Evolutionary conservation across 192 early-diverging fungal genomes (phyloP).

Genomic region (Podila minutissima): DNA sequence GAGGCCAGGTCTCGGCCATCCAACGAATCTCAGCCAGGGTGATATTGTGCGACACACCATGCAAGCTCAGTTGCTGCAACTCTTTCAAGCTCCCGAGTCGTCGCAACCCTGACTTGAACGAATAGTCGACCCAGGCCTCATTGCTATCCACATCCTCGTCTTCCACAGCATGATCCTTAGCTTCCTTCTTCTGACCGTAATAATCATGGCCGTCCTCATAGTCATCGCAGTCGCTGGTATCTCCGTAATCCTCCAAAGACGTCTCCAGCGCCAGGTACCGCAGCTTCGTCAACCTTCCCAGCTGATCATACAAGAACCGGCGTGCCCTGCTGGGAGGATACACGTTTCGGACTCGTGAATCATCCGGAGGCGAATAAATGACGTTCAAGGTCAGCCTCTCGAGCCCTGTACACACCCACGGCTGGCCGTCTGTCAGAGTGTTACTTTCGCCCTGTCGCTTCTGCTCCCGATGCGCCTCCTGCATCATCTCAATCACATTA

Average conservation of each 20-base stretch:
- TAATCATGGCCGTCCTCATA: neutral
- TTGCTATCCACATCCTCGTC: slow-evolving; percentile 1
- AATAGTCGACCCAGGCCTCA: slow-evolving; percentile 23
- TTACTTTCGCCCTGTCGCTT: neutral
- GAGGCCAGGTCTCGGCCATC: slow-evolving; percentile 31
- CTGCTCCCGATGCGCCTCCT: slow-evolving; percentile 12
- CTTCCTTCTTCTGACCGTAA: neutral
- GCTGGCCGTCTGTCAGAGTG: neutral
- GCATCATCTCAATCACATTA: slow-evolving; percentile 30
- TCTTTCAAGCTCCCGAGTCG: slow-evolving; percentile 11
- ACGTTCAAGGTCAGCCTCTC: slow-evolving; percentile 11
- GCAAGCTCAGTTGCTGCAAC: slow-evolving; percentile 4
- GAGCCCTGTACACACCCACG: slow-evolving; percentile 21
- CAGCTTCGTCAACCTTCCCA: slow-evolving; percentile 17
- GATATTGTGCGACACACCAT: slow-evolving; percentile 3
- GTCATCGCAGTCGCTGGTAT: neutral
- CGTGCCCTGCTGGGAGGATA: slow-evolving; percentile 19
- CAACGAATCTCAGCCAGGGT: slow-evolving; percentile 18
- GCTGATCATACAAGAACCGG: slow-evolving; percentile 30
- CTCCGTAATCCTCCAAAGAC: neutral
- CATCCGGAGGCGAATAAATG: slow-evolving; percentile 6
- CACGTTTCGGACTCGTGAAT: slow-evolving; percentile 3
- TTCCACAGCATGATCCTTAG: neutral
- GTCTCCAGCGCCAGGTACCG: slow-evolving; percentile 17
- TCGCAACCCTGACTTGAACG: slow-evolving; percentile 19